A percentile compares a stretch with the other conserved stretches of the same genome.
These are phyloP conservation scores for Citrus maxima DNA, from an alignment of 345 rosid genomes.

Conservation along the genomic window DNA sequence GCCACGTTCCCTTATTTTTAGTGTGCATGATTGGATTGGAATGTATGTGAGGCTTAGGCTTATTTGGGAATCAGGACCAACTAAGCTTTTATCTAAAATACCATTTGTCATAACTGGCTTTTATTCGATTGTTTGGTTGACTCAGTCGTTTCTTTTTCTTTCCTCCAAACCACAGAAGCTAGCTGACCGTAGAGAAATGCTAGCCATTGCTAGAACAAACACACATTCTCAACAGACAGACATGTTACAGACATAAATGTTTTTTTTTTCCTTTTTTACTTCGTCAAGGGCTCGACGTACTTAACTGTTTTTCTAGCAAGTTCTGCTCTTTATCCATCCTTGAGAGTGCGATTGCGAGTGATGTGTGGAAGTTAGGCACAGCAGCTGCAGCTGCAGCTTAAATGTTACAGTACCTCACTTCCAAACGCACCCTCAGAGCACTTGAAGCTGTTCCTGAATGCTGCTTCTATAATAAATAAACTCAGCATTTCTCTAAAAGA, in stretches of 20 bases:
- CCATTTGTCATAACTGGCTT: neutral
- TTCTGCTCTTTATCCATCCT: neutral
- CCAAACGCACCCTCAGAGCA: accelerated
- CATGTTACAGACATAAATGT: neutral
- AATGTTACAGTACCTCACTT: accelerated
- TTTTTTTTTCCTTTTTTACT: neutral
- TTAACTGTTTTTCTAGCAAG: neutral
- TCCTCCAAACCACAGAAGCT: neutral
- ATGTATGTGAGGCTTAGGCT: conserved; percentile 7
- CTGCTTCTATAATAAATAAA: too few relatives aligned
- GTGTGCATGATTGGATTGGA: neutral
- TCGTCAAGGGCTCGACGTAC: neutral
- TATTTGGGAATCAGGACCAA: conserved; percentile 17
- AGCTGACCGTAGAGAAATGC: neutral
- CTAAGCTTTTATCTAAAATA: conserved; percentile 8
- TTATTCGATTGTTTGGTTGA: conserved; percentile 19
- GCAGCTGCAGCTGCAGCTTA: too few relatives aligned
- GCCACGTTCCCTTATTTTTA: conserved; percentile 14
- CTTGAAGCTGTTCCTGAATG: too few relatives aligned
- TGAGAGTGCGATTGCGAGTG: neutral
- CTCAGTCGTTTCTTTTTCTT: conserved; percentile 23
- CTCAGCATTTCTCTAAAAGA: too few relatives aligned
- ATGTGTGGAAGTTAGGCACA: too few relatives aligned
- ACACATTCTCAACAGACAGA: neutral
- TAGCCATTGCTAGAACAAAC: neutral